Evolutionary conservation across 2,329 filamentous ascomycete species (phyloP).

Genomic region (Ophiostoma ips): DNA sequence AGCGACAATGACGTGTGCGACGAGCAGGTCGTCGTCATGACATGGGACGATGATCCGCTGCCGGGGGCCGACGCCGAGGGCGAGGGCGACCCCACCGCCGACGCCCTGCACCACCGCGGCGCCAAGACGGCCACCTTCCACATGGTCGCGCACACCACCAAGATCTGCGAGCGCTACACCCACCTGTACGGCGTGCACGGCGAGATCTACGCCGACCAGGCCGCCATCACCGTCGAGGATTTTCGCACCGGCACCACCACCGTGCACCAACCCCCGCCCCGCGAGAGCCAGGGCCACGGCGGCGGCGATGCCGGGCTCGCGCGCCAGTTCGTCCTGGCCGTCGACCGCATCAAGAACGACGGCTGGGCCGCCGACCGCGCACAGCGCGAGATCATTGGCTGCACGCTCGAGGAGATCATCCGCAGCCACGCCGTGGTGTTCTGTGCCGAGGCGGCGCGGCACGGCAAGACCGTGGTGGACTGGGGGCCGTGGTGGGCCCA

Average conservation of each 20-base stretch:
- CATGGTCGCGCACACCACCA: slow-evolving; percentile 83
- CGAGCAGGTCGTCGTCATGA: slow-evolving; percentile 78
- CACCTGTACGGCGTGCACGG: slow-evolving; percentile 76
- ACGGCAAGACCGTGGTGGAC: slow-evolving; percentile 52
- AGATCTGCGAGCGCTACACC: slow-evolving; percentile 74
- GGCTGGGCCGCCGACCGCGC: slow-evolving; percentile 53
- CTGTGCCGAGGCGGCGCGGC: slow-evolving; percentile 77
- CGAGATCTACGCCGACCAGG: slow-evolving; percentile 75
- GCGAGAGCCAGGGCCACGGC: slow-evolving; percentile 49
- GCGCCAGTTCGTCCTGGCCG: slow-evolving; percentile 68
- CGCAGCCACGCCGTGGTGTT: slow-evolving; percentile 87
- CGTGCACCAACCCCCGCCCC: slow-evolving; percentile 45
- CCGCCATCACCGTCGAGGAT: slow-evolving; percentile 59
- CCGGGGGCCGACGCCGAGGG: slow-evolving; percentile 10
- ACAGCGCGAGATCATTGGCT: slow-evolving; percentile 64
- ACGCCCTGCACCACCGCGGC: slow-evolving; percentile 31
- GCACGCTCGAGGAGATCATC: slow-evolving; percentile 75
- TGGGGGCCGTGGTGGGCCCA: slow-evolving; percentile 65
- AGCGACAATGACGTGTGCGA: slow-evolving; percentile 87
- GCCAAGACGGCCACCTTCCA: slow-evolving; percentile 83
- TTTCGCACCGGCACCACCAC: slow-evolving; percentile 46
- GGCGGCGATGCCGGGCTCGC: slow-evolving; percentile 72
- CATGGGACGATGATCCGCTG: slow-evolving; percentile 62
- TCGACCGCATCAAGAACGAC: slow-evolving; percentile 62
- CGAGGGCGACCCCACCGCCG: slow-evolving; percentile 4